Conservation (phyloP, 2,329 filamentous ascomycete species). For the Taxawa tesnikishii region DNA sequence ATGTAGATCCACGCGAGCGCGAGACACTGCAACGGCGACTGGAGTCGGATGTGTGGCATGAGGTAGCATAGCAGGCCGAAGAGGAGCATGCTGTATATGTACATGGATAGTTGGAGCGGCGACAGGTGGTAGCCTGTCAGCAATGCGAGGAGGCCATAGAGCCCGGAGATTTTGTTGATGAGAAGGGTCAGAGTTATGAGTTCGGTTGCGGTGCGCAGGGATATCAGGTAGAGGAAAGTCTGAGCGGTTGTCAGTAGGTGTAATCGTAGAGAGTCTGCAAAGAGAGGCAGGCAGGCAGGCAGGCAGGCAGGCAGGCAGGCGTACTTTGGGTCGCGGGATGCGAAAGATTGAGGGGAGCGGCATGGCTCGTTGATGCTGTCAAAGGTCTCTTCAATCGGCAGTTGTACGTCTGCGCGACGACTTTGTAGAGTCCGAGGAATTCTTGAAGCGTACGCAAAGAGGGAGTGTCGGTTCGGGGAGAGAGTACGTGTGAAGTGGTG, state of each 20-base stretch:
- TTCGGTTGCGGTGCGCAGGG: conserved; percentile 74
- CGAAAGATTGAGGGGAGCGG: conserved; percentile 10
- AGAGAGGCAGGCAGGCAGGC: background rate
- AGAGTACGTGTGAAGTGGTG: too few species aligned
- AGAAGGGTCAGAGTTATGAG: conserved; percentile 72
- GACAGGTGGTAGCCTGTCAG: conserved; percentile 78
- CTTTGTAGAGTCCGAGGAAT: too few species aligned
- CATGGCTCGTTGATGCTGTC: too few species aligned
- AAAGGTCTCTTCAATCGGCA: too few species aligned
- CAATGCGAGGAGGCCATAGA: conserved; percentile 82
- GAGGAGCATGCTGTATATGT: conserved; percentile 70
- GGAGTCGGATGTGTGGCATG: conserved; percentile 66
- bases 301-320: background rate
- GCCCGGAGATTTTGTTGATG: conserved; percentile 83
- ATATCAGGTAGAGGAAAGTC: conserved; percentile 78
- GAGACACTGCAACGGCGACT: conserved; percentile 67
- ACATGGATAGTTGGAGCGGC: conserved; percentile 75
- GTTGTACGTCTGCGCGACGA: too few species aligned
- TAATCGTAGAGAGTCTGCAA: background rate
- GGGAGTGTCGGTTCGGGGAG: too few species aligned
- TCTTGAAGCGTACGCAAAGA: too few species aligned
- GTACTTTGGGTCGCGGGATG: conserved; percentile 8
- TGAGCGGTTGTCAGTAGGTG: conserved; percentile 25
- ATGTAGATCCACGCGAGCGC: conserved; percentile 76
- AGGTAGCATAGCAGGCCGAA: conserved; percentile 58